Percentiles rank a stretch among this genome's conserved stretches.
phyloP scores from a whole-genome alignment of 345 rosid species.

The Heritiera littoralis region DNA sequence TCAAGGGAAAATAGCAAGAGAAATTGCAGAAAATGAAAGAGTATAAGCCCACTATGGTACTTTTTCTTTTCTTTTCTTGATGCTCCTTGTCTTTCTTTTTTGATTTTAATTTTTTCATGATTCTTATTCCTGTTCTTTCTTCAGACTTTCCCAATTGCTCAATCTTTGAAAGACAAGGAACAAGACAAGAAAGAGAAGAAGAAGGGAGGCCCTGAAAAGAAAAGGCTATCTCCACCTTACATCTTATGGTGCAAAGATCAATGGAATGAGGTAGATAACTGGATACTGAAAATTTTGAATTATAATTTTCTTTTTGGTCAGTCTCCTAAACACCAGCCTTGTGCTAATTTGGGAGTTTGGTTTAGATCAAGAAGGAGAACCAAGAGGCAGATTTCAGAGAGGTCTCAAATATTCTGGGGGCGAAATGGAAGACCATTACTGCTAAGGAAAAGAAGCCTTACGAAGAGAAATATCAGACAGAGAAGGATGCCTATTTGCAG shows the following conservation, averaged over 20 bases:
- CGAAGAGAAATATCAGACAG: slow-evolving; percentile 75
- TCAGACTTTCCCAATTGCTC: slow-evolving; percentile 60
- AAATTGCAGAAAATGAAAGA: slow-evolving; percentile 78
- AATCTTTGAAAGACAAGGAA: slow-evolving; percentile 48
- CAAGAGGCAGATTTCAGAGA: slow-evolving; percentile 91
- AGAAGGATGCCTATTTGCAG: slow-evolving; percentile 77
- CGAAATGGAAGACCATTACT: slow-evolving; percentile 74
- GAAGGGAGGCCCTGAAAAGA: slow-evolving; percentile 60
- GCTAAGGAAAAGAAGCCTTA: slow-evolving; percentile 95
- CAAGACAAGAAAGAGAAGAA: slow-evolving; percentile 59
- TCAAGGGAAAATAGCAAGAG: slow-evolving; percentile 60
- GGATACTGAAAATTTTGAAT: not conserved
- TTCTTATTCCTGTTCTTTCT: not conserved
- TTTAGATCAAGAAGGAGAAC: slow-evolving; percentile 68
- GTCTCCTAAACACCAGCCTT: not conserved
- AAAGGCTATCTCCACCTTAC: slow-evolving; percentile 81
- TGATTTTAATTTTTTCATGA: not conserved
- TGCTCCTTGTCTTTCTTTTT: not conserved
- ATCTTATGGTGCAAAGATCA: slow-evolving; percentile 84
- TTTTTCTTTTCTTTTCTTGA: not conserved
- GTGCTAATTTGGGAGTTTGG: not conserved
- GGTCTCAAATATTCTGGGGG: slow-evolving; percentile 65
- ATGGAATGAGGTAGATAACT: slow-evolving; percentile 57
- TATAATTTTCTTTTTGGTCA: not conserved
- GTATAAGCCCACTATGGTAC: slow-evolving; percentile 75